Percentiles rank a stretch among this genome's conserved stretches.
Evolutionary conservation across 805 yeast species (phyloP).

Genomic region (Ogataea sp.): DNA sequence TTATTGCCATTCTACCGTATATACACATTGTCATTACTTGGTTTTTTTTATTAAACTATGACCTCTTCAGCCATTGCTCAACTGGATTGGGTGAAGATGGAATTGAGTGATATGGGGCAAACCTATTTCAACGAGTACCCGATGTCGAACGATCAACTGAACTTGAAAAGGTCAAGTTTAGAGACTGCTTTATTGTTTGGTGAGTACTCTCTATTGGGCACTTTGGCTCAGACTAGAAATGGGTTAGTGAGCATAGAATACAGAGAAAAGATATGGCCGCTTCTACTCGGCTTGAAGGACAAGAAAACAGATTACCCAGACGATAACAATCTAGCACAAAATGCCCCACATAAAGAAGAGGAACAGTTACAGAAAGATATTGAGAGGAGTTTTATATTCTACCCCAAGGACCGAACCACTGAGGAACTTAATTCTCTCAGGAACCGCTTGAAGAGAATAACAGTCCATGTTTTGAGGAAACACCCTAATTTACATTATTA

Average conservation of each 20-base stretch:
- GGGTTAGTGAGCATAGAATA: conserved; percentile 37
- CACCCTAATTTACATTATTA: conserved; percentile 66
- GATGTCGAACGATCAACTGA: conserved; percentile 28
- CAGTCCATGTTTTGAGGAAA: conserved; percentile 48
- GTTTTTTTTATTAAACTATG: conserved; percentile 3
- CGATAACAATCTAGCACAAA: too few species aligned
- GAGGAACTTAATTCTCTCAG: conserved; percentile 25
- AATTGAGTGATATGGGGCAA: conserved; percentile 34
- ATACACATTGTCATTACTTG: too few species aligned
- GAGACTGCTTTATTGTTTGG: conserved; percentile 26
- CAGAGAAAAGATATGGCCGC: conserved; percentile 44
- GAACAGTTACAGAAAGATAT: conserved; percentile 76
- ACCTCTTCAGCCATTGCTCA: conserved; percentile 1
- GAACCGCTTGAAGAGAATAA: conserved; percentile 31
- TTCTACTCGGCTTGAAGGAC: conserved; percentile 34
- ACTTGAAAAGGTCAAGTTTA: conserved; percentile 29
- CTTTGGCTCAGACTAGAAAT: conserved; percentile 34
- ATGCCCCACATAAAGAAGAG: conserved; percentile 62
- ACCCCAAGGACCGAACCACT: conserved; percentile 19
- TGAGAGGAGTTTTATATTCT: conserved; percentile 53
- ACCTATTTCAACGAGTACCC: conserved; percentile 39
- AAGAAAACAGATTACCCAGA: too few species aligned
- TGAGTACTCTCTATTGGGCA: conserved; percentile 22
- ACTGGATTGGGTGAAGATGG: conserved; percentile 46
- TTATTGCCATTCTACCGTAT: neutral